phyloP scores from a whole-genome alignment of 2,329 filamentous ascomycete species.

The Fusarium succisae region DNA sequence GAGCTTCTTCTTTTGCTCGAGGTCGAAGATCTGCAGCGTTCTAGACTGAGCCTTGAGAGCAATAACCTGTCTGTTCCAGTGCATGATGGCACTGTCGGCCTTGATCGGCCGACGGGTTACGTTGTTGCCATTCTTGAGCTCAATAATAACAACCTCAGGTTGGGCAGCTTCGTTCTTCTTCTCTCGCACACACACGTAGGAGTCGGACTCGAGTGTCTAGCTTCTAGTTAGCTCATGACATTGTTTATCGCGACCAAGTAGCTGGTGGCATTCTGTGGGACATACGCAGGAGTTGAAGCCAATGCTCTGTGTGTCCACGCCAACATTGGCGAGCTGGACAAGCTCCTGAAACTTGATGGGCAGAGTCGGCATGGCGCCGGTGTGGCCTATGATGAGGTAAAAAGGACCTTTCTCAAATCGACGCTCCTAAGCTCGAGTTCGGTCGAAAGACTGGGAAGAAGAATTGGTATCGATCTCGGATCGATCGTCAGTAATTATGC shows the following conservation, averaged over 20 bases:
- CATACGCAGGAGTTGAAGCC: slow-evolving; percentile 84
- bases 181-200: slow-evolving; percentile 95
- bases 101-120: slow-evolving; percentile 95
- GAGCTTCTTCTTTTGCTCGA: slow-evolving; percentile 91
- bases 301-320: slow-evolving; percentile 65
- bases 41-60: slow-evolving; percentile 93
- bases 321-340: slow-evolving; percentile 69
- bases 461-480: slow-evolving; percentile 38
- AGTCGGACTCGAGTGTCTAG: slow-evolving; percentile 97
- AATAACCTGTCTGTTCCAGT: slow-evolving; percentile 96
- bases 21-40: slow-evolving; percentile 97
- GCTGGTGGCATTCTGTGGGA: slow-evolving; percentile 27
- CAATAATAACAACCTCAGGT: slow-evolving; percentile 95
- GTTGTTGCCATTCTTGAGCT: slow-evolving; percentile 98
- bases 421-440: slow-evolving; percentile 37
- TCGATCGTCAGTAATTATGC: slow-evolving; percentile 39
- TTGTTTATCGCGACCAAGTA: not conserved
- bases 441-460: slow-evolving; percentile 16
- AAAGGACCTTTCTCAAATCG: slow-evolving; percentile 37
- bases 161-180: slow-evolving; percentile 85
- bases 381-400: slow-evolving; percentile 42
- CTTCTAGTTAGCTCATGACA: slow-evolving; percentile 33
- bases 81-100: slow-evolving; percentile 99
- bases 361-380: slow-evolving; percentile 70
- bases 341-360: slow-evolving; percentile 95